Evolutionary conservation across 1,284 basidiomycete genomes (phyloP), one percentile per base, ranked within the genome.

Genomic region (Porodaedalea pini): DNA sequence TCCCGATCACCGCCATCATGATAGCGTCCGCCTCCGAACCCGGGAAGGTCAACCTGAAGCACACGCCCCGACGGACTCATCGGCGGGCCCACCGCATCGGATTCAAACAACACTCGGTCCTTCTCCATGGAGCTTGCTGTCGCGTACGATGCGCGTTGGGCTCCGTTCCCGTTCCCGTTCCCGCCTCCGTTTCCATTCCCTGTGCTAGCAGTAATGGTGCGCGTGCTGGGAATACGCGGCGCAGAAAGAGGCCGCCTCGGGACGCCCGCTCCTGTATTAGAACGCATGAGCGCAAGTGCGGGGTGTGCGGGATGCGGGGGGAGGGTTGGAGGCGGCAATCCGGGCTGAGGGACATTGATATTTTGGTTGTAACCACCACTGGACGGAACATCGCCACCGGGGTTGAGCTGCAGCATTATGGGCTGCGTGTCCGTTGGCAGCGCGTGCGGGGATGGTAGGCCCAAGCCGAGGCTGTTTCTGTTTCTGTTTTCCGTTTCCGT

Each of bases 21-120:
- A n/a, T n/a, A n/a, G n/a, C 13, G 15, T 32, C 10, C 17, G 32
- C 48, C 48, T 3, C 17, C 48, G 23, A 27, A n/a, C n/a, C n/a
- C n/a, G n/a, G n/a, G n/a, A n/a, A n/a, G n/a, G n/a, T n/a, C 44
- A 10, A 56, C 17, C 6, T 56, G 44, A 32, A 56, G 45, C 43
- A 29, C 54, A 17, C 54, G 54, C n/a, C 54, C 54, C 21, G 54
- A 56, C 27, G 54, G 44, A 13, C 44, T 48, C 32, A 37, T 37
- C 17, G 54, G 54, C 10, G 44, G 32, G 34, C n/a, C 19, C 19
- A 43, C 43, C n/a, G n/a, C n/a, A n/a, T n/a, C n/a, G n/a, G n/a
- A n/a, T 17, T 50, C 48, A 13, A 50, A 15, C 25, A 29, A n/a
- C n/a, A n/a, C n/a, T n/a, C n/a, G 45, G 3, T n/a, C 23, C 23